Conservation (phyloP, 768 basidiomycete species). For the Phylloporus sp. region DNA sequence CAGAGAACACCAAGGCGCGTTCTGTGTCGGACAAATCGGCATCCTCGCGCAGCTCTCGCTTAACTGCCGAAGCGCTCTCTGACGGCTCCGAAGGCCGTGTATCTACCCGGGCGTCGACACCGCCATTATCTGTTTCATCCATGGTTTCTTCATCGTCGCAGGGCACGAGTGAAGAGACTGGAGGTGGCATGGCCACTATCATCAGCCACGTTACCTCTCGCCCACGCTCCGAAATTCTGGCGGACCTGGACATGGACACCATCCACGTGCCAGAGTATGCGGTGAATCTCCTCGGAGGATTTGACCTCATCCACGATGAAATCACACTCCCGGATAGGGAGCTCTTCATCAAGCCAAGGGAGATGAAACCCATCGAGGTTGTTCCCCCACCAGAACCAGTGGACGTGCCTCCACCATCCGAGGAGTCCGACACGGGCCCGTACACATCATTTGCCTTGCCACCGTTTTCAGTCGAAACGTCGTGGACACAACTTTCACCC, state of each 20-base stretch:
- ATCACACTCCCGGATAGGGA: conserved; percentile 32
- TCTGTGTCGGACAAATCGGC: conserved; percentile 17
- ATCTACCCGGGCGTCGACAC: conserved; percentile 28
- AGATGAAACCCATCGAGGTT: conserved; percentile 28
- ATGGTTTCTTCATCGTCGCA: conserved; percentile 23
- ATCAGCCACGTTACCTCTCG: conserved; percentile 33
- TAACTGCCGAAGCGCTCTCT: conserved; percentile 13
- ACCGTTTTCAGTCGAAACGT: conserved; percentile 21
- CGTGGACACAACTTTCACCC: conserved; percentile 21
- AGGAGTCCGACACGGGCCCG: conserved; percentile 33
- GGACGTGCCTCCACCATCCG: conserved; percentile 23
- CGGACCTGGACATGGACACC: conserved; percentile 30
- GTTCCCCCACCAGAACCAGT: conserved; percentile 21
- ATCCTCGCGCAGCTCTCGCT: conserved; percentile 23
- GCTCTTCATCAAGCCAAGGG: conserved; percentile 27
- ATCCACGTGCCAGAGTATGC: conserved; percentile 44
- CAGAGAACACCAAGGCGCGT: conserved; percentile 16
- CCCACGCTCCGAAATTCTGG: conserved; percentile 36
- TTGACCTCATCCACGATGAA: conserved; percentile 37
- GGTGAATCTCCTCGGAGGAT: conserved; percentile 39
- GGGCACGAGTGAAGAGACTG: conserved; percentile 14
- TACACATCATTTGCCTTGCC: conserved; percentile 31
- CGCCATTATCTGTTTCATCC: conserved; percentile 27
- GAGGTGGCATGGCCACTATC: conserved; percentile 35
- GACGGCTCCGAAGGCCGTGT: conserved; percentile 22